Conservation (phyloP, 2,329 filamentous ascomycete genomes). For the Pyrenochaeta sp. region DNA sequence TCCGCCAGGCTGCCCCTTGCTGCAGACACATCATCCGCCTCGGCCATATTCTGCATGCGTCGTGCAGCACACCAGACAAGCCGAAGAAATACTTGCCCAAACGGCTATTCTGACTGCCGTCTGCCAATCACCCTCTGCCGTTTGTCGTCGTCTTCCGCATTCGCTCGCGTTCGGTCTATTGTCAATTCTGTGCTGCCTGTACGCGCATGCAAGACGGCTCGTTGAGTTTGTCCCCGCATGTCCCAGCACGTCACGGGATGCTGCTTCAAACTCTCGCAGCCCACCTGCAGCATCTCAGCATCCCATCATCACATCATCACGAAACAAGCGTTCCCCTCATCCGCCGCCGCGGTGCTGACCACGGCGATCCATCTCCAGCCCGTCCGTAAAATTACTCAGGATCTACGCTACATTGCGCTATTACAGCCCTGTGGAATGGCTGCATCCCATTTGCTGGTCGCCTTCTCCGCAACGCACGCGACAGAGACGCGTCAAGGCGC, state of each 20-base stretch:
- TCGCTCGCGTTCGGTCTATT: background rate
- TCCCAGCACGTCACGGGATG: too few species aligned
- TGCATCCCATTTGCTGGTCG: constrained; percentile 13
- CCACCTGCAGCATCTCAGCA: too few species aligned
- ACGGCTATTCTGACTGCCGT: constrained; percentile 2
- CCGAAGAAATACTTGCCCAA: background rate
- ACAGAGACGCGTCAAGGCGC: constrained; percentile 13
- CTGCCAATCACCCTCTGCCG: background rate
- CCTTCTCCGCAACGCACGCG: constrained; percentile 10
- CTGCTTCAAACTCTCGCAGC: background rate
- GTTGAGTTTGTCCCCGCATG: too few species aligned
- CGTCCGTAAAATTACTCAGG: constrained; percentile 31
- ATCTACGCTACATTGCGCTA: constrained; percentile 25
- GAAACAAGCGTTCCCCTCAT: constrained; percentile 8
- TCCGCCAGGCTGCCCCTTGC: constrained; percentile 8
- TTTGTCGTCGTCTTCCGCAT: background rate
- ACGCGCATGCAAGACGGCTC: too few species aligned
- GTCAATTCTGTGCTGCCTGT: background rate
- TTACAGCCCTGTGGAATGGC: constrained; percentile 19
- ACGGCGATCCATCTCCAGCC: constrained; percentile 20
- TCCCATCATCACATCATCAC: constrained; percentile 1
- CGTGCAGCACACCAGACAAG: constrained; percentile 6
- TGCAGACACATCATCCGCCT: constrained; percentile 2
- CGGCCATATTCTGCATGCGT: background rate
- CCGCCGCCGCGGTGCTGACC: constrained; percentile 11